These are phyloP conservation scores for Fraxinus anomala DNA, from an alignment of 257 asterid genomes.

Conservation along the genomic window DNA sequence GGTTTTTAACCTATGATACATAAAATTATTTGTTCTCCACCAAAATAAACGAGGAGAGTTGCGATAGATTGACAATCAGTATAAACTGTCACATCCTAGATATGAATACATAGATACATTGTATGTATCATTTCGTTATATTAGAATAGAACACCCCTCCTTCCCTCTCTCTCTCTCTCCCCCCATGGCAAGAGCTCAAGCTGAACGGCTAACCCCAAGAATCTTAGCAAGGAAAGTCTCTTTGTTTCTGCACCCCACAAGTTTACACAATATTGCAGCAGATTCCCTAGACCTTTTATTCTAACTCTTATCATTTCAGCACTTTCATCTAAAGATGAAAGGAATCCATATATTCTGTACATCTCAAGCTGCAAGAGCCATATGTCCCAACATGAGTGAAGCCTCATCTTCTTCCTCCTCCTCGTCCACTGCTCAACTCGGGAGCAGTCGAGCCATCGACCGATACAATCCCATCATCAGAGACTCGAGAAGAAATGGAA, in stretches of 20 bases:
- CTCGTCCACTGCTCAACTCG: conserved; percentile 34
- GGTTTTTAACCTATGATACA: too few relatives aligned
- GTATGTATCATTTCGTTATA: too few relatives aligned
- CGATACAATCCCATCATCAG: conserved; percentile 49
- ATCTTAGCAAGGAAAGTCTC: background rate
- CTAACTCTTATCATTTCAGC: conserved; percentile 9
- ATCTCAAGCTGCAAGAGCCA: conserved; percentile 67
- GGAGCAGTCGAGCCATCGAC: conserved; percentile 61
- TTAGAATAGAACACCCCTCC: background rate
- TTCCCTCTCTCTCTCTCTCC: background rate
- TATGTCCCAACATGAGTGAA: conserved; percentile 52
- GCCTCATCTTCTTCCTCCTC: conserved; percentile 36
- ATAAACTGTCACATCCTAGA: too few relatives aligned
- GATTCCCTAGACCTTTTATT: conserved; percentile 44
- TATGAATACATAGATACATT: background rate
- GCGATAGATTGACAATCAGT: too few relatives aligned
- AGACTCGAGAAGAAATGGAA: conserved; percentile 44
- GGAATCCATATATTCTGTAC: conserved; percentile 64
- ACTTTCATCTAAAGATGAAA: conserved; percentile 39
- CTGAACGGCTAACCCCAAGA: conserved; percentile 8
- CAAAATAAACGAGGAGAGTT: too few relatives aligned
- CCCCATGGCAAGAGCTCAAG: conserved; percentile 13
- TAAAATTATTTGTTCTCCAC: too few relatives aligned
- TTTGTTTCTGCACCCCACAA: conserved; percentile 12
- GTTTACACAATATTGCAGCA: conserved; percentile 19